phyloP scores from a whole-genome alignment of 2,329 filamentous ascomycete species.

The Fusarium xyrophilum region DNA sequence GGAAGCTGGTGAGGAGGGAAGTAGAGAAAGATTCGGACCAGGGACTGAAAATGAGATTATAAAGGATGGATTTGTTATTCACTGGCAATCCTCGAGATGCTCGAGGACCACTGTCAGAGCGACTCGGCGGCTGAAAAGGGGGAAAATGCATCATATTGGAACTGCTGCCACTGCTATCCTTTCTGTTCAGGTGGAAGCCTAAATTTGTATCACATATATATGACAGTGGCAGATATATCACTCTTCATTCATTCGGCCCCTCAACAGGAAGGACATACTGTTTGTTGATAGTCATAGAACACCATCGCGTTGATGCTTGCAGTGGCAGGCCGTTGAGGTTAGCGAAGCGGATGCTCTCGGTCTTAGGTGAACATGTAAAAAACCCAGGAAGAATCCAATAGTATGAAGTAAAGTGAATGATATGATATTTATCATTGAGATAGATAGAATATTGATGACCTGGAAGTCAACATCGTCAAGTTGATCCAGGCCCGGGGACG shows the following conservation, averaged over 20 bases:
- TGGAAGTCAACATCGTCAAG: not conserved
- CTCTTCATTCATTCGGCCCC: rapidly evolving
- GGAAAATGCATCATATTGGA: not conserved
- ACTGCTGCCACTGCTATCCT: rapidly evolving
- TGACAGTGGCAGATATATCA: rapidly evolving
- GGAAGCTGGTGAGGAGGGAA: not conserved
- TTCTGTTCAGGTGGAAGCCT: not conserved
- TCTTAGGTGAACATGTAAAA: not conserved
- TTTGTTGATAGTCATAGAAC: not conserved
- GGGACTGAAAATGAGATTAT: not conserved
- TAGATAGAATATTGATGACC: not conserved
- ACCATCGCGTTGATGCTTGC: rapidly evolving
- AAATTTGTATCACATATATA: rapidly evolving
- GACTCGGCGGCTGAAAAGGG: not conserved
- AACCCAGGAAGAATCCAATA: too few relatives aligned
- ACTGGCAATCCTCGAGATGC: not conserved
- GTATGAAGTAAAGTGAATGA: too few relatives aligned
- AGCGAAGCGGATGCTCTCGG: not conserved
- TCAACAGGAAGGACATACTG: not conserved
- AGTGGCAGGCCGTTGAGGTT: not conserved
- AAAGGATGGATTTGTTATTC: not conserved
- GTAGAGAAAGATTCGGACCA: not conserved
- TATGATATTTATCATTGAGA: too few relatives aligned
- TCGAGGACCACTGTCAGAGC: not conserved
- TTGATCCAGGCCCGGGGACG: slow-evolving; percentile 2